Base-by-base conservation (phyloP, 176 grass and related monocot genomes). In the Pontederia paniculata region DNA sequence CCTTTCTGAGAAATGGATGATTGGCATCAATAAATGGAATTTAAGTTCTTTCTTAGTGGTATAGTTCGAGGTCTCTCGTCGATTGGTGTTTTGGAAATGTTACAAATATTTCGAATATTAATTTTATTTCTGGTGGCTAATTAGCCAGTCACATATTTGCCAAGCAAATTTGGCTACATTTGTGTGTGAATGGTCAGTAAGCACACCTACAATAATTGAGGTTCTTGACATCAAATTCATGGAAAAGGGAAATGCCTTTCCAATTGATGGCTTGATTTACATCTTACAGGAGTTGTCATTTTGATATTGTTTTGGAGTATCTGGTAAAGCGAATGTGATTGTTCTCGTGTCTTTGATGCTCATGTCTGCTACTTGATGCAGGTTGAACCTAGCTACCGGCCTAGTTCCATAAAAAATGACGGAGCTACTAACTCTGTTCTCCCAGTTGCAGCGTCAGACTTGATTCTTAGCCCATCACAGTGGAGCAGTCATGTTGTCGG, bases 401-500 rank as follows among this genome's bases (percentile, higher is more conserved):
- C 93, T 54, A 55, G 46, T 42, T 56, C 23, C 6, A 48, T 42
- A 14, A 50, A 9, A 15, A 42, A 48, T 12, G 22, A 19, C 12
- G 67, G 60, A 3, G 42, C 41, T 64, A 74, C 43, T 2, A 63
- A 52, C 46, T 73, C 68, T 5, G 77, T 89, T 25, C 81, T 98
- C 50, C 87, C 93, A 15, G 93, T 91, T 49, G 78, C 80, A 44
- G 86, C 93, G 17, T 98, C 93, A 8, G 93, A 98, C 56, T 81
- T 98, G 25, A 54, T 88, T 55, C 87, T 98, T 45, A 67, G 75
- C 77, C 93, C 93, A 61, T 74, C 87, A 14, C 83, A 91, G 44
- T 98, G 93, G 93, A 98, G 83, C 75, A 98, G 84, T 76, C 93
- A 98, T 62, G 53, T 98, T 23, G 93, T 98, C 17, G 88, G 88